Percentiles rank a stretch among this genome's conserved stretches.
These are phyloP conservation scores for Cercophora scortea DNA, from an alignment of 495 filamentous ascomycete species.

Conservation along the genomic window DNA sequence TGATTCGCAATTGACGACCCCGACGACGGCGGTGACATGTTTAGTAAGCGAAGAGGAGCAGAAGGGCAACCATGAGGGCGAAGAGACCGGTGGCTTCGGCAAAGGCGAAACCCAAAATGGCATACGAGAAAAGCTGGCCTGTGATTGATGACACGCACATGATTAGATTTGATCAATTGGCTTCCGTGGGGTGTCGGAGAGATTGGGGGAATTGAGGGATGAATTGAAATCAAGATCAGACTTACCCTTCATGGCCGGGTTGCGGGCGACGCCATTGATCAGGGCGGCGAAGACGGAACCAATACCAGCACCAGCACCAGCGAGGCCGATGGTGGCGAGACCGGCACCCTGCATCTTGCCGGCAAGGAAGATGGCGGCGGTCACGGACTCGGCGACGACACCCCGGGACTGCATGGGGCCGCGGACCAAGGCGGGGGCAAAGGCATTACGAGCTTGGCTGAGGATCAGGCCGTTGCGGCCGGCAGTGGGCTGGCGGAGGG, in stretches of 20 bases:
- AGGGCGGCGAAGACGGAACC: conserved; percentile 31
- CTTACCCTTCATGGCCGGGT: conserved; percentile 30
- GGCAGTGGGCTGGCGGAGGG: conserved; percentile 4
- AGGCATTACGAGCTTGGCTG: conserved; percentile 12
- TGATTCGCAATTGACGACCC: background rate
- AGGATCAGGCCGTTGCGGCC: conserved; percentile 16
- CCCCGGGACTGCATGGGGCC: conserved; percentile 19
- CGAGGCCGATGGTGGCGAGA: conserved; percentile 30
- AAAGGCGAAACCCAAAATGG: conserved; percentile 31
- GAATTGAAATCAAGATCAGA: background rate
- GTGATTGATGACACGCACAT: background rate
- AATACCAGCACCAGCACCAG: conserved; percentile 34
- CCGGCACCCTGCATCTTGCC: conserved; percentile 33
- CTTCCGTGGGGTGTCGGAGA: background rate
- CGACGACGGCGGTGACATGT: background rate
- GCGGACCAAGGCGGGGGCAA: conserved; percentile 14
- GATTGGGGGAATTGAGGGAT: background rate
- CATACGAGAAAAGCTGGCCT: conserved; percentile 32
- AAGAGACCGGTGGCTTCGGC: conserved; percentile 35
- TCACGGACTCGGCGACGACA: conserved; percentile 27
- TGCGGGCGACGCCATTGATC: conserved; percentile 32
- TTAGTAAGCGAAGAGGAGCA: conserved; percentile 33
- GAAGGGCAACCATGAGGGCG: conserved; percentile 36
- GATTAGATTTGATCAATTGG: background rate
- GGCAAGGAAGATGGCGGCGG: conserved; percentile 26